Conservation (phyloP, 441 rosid species). For the Manihot esculenta region DNA sequence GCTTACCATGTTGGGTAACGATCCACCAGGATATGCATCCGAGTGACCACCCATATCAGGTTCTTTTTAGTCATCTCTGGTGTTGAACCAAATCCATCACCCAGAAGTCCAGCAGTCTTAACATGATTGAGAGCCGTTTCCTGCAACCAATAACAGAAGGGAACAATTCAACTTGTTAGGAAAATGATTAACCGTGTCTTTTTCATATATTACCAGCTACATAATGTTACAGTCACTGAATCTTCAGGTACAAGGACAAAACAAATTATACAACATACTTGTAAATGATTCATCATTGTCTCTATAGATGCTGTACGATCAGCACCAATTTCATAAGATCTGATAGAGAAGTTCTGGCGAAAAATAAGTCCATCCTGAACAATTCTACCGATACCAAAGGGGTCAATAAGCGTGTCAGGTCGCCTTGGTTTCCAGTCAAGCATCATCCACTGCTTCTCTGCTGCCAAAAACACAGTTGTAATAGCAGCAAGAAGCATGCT, state of each 20-base stretch:
- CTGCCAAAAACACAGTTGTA: constrained; percentile 92
- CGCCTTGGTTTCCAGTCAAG: constrained; percentile 96
- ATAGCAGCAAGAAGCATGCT: constrained; percentile 99
- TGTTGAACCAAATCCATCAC: constrained; percentile 94
- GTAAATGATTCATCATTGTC: constrained; percentile 97
- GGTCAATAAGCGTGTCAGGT: constrained; percentile 78
- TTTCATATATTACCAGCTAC: neutral
- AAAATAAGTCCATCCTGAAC: constrained; percentile 89
- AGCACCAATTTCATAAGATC: constrained; percentile 99
- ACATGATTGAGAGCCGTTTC: constrained; percentile 97
- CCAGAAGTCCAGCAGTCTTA: constrained; percentile 81
- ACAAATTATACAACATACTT: constrained; percentile 41
- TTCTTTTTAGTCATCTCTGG: constrained; percentile 94
- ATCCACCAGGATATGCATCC: constrained; percentile 92
- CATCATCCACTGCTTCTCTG: constrained; percentile 99
- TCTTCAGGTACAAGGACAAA: constrained; percentile 5
- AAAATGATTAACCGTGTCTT: neutral
- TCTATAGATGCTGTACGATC: constrained; percentile 98
- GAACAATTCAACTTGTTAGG: constrained; percentile 4
- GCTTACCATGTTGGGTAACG: constrained; percentile 93
- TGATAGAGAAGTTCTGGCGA: constrained; percentile 83
- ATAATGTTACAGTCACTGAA: neutral
- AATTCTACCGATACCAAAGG: constrained; percentile 77
- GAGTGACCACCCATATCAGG: constrained; percentile 93
- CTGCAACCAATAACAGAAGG: constrained; percentile 37